Conservation (phyloP, 139 green algal genomes). For the Chlorella vulgaris region DNA sequence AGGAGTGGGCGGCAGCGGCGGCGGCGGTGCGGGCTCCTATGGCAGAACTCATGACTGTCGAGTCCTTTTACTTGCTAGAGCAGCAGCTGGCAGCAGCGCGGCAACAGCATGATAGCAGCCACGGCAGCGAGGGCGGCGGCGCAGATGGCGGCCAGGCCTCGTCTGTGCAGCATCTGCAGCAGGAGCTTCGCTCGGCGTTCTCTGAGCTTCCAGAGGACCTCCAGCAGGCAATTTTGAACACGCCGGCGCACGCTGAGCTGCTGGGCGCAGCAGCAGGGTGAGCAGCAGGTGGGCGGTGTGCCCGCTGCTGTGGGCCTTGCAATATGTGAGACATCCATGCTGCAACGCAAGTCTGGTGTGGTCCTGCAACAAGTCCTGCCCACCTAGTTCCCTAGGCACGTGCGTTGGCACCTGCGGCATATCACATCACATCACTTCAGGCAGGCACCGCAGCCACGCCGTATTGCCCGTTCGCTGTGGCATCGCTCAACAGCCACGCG, state of each 20-base stretch:
- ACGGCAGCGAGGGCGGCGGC: constrained; percentile 2
- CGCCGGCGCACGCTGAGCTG: constrained; percentile 44
- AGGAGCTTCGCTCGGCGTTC: constrained; percentile 45
- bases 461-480: too few species aligned
- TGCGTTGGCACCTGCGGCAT: too few species aligned
- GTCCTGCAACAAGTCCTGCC: too few species aligned
- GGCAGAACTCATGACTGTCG: constrained; percentile 48
- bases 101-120: constrained; percentile 16
- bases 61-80: constrained; percentile 50
- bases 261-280: constrained; percentile 15
- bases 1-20: constrained; percentile 9
- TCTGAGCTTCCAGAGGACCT: constrained; percentile 58
- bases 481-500: too few species aligned
- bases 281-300: neutral
- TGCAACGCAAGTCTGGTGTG: too few species aligned
- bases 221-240: constrained; percentile 54
- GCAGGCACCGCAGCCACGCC: too few species aligned
- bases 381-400: too few species aligned
- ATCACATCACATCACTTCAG: too few species aligned
- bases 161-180: neutral
- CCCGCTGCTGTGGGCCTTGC: neutral
- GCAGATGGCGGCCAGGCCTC: neutral
- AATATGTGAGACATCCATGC: neutral
- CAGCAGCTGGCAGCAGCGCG: constrained; percentile 16
- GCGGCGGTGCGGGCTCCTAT: neutral